Base-by-base conservation (phyloP, 345 rosid species). In the Hevea brasiliensis region DNA sequence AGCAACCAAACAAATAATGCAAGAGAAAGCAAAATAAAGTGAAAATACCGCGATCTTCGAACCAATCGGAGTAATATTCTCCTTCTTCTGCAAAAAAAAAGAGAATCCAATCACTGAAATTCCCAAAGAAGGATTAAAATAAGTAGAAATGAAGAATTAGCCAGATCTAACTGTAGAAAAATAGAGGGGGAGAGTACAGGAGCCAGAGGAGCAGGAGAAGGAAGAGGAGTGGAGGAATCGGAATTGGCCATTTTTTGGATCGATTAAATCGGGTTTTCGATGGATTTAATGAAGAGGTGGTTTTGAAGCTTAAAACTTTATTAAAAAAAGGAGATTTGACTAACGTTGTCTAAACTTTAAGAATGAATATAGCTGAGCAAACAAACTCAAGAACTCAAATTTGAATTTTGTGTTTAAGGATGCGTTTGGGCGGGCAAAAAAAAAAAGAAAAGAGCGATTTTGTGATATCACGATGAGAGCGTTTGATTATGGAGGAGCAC, bases 31-130 rank as follows among this genome's bases (percentile, higher is more conserved):
- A 8, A n/a, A 26, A 27, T 41, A 0, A 15, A 0, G 37, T 41
- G 17, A 58, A 55, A 72, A 1, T 86, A 94, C 97, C 70, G 81
- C 81, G 56, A 94, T 84, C 83, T 88, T 94, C 0, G 89, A 84
- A 73, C 89, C 88, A 71, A 89, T 64, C 7, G 89, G 94, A 45
- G 86, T 80, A 15, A 68, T n/a, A 62, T 75, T 87, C 76, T 92
- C 93, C 77, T 92, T 92, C 83, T 75, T 88, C 98, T 92, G 92
- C 85, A 71, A 79, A 56, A 54, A 55, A 37, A 74, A 26, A 7
- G 6, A 14, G 6, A 21, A 20, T 44, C 37, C 37, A 63, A 32
- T 27, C 9, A 44, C 11, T 11, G 12, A 65, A 51, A 55, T 23
- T 61, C 32, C n/a, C 37, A 44, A 58, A 63, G 7, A n/a, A n/a